Evolutionary conservation across 257 asterid genomes (phyloP), one percentile per base, ranked within the genome.

Genomic region (Solanum rostratum): DNA sequence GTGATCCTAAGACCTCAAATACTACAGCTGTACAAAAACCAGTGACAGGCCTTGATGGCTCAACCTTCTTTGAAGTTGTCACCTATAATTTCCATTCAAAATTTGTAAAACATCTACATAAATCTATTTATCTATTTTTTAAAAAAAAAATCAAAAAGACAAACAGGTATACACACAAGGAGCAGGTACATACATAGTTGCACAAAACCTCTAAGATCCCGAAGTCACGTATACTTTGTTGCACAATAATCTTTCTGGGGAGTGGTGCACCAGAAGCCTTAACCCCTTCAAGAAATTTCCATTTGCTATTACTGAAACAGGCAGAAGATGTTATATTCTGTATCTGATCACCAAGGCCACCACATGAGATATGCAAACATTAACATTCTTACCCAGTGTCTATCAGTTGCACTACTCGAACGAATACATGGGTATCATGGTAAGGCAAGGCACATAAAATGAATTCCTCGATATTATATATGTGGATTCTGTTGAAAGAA

Each of bases 241-340:
- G 97, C 89, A 95, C 98, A 66, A 95, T 95, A 68, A 92, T 92
- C 85, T 90, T 94, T 89, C 98, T 90, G 14, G 98, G 96, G 33
- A 78, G 93, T 20, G 93, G 94, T 59, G 98, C 98, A 86, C 99
- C 98, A 63, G 94, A 90, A 74, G 84, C 86, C 91, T 93, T 94
- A 66, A 96, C 99, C 79, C 97, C 98, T 84, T 93, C 96, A 39
- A 96, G 97, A 89, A 96, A 96, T 87, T 84, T 92, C 99, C 99
- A 96, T 86, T 82, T 92, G 81, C 89, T 91, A 84, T 95, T 96
- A 82, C 99, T 96, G 91, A 86, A 89, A 85, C 87, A 85, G 24
- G 84, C 15, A 49, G 33, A 86, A 80, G 29, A 33, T 22, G 15
- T 19, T 43, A n/a, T 80, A 62, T 33, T 46, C 3, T 54, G 46